Percentiles rank a stretch among this genome's conserved stretches.
Conservation (phyloP, 768 basidiomycete species). For the Pisolithus orientalis region DNA sequence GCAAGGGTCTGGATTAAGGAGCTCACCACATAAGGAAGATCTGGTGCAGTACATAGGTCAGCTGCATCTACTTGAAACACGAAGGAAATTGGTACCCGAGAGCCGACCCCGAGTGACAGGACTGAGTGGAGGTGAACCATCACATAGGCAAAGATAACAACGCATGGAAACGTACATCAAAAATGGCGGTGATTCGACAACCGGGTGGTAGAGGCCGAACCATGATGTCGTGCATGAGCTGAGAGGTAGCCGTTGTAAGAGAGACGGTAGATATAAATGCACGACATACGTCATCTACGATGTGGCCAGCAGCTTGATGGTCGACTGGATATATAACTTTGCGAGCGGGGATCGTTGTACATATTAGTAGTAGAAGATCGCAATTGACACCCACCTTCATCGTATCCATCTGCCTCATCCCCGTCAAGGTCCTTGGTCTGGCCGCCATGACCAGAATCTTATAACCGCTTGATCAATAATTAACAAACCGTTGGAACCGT, state of each 20-base stretch:
- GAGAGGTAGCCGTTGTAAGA: conserved; percentile 1
- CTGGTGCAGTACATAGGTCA: background rate
- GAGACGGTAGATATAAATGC: background rate
- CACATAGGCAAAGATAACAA: background rate
- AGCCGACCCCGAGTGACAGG: conserved; percentile 86
- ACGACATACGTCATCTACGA: conserved; percentile 81
- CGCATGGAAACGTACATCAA: conserved; percentile 50
- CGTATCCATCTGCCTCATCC: conserved; percentile 79
- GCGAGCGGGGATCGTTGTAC: background rate
- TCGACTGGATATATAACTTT: conserved; percentile 85
- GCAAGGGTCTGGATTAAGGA: conserved; percentile 46
- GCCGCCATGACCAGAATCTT: conserved; percentile 92
- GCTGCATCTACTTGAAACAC: background rate
- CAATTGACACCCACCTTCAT: conserved; percentile 53
- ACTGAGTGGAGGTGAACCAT: conserved; percentile 34
- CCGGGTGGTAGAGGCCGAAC: conserved; percentile 76
- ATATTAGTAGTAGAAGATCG: background rate
- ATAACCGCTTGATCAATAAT: background rate
- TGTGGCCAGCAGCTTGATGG: conserved; percentile 58
- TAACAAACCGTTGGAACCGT: background rate
- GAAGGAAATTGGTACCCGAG: conserved; percentile 49
- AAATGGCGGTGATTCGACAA: conserved; percentile 82
- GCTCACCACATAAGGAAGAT: background rate
- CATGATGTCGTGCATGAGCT: conserved; percentile 76
- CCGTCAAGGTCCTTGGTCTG: conserved; percentile 80